These are phyloP conservation scores for Aureobasidium melanogenum DNA, from an alignment of 2,329 filamentous ascomycete species.

Conservation along the genomic window DNA sequence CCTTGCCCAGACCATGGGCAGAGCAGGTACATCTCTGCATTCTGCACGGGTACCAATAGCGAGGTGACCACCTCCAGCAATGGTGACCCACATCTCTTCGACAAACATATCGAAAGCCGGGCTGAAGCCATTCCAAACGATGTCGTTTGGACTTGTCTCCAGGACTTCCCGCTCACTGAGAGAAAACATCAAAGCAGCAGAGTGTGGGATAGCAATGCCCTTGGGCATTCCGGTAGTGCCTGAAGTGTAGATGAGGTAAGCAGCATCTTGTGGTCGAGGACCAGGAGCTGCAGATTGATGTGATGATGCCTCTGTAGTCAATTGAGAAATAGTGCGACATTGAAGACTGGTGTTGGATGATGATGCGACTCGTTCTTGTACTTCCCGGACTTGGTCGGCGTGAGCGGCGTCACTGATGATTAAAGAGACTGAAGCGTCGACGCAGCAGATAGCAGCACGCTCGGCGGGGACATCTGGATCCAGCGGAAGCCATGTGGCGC, in stretches of 20 bases:
- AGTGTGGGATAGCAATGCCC: slow-evolving; percentile 34
- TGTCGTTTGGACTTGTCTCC: background rate
- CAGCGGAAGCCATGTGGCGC: background rate
- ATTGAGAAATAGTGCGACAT: background rate
- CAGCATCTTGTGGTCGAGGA: background rate
- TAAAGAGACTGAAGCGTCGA: background rate
- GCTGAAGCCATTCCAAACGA: background rate
- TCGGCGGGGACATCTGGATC: background rate
- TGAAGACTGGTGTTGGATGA: background rate
- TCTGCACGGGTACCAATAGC: background rate
- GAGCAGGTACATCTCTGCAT: background rate
- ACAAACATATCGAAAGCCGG: slow-evolving; percentile 1
- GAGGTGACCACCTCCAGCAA: background rate
- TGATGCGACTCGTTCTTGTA: background rate
- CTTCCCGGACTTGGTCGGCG: background rate
- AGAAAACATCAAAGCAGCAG: background rate
- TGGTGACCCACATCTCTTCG: background rate
- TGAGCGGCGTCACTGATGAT: background rate
- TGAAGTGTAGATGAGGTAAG: slow-evolving; percentile 59
- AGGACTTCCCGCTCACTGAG: background rate
- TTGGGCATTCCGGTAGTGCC: slow-evolving; percentile 82
- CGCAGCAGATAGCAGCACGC: background rate
- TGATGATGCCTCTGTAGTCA: background rate
- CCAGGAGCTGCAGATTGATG: background rate
- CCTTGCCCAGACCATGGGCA: background rate